phyloP scores from a whole-genome alignment of 106 monocot genomes.

The Phalaenopsis equestris region DNA sequence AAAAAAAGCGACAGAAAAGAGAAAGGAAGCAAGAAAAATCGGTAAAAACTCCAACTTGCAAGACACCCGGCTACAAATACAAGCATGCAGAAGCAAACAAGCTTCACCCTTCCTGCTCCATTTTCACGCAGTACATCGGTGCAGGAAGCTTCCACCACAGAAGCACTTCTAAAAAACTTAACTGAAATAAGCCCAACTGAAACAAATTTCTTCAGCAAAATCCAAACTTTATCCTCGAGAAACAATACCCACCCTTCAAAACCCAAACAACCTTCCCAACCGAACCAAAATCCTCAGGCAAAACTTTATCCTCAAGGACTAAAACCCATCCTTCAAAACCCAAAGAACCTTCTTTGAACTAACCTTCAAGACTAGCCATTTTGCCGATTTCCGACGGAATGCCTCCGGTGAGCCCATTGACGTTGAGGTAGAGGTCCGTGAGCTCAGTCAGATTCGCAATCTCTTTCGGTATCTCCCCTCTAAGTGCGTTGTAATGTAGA shows the following conservation, averaged over 20 bases:
- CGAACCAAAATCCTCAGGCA: neutral
- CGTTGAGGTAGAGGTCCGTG: constrained; percentile 72
- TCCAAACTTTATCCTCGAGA: neutral
- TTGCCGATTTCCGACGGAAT: constrained; percentile 52
- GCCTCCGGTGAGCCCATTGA: constrained; percentile 57
- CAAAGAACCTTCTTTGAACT: constrained; percentile 7
- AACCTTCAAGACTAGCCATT: constrained; percentile 79
- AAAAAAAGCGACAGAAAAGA: neutral
- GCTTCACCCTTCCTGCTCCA: too few relatives aligned
- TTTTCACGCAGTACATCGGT: neutral
- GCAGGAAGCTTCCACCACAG: neutral
- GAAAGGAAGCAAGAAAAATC: too few relatives aligned
- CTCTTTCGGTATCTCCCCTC: constrained; percentile 56
- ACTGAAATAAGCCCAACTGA: neutral
- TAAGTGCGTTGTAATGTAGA: constrained; percentile 53
- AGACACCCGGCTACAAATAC: too few relatives aligned
- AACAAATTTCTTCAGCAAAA: neutral
- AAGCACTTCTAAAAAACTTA: neutral
- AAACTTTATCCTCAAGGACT: neutral
- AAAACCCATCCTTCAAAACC: neutral
- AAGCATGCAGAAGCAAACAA: too few relatives aligned
- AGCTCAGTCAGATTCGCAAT: constrained; percentile 53
- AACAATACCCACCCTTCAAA: neutral
- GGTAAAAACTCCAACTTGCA: too few relatives aligned
- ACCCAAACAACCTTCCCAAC: neutral